These are phyloP conservation scores for Ceratocystis ficicola DNA, from an alignment of 2,329 filamentous ascomycete species.

Conservation along the genomic window DNA sequence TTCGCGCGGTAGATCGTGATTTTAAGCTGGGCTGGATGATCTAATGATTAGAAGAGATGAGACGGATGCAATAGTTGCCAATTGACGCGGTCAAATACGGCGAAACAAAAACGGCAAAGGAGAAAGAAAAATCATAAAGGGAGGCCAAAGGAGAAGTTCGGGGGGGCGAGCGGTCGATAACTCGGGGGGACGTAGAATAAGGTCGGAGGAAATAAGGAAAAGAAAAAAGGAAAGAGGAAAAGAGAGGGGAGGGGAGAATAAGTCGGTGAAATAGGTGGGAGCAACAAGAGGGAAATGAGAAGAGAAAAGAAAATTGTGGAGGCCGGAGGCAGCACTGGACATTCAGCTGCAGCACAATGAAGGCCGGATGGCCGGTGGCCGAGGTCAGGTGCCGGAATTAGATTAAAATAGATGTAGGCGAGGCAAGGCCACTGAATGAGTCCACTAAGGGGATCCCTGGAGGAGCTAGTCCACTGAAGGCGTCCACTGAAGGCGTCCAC, in stretches of 20 bases:
- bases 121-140: no score
- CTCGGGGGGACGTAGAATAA: not conserved
- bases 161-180: not conserved
- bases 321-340: constrained; percentile 20
- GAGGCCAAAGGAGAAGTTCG: no score
- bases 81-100: no score
- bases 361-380: constrained; percentile 23
- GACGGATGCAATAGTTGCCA: no score
- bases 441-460: no score
- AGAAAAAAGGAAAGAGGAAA: not conserved
- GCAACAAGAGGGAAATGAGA: constrained; percentile 11
- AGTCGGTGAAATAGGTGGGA: constrained; percentile 7
- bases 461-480: not conserved
- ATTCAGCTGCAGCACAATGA: constrained; percentile 12
- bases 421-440: not conserved
- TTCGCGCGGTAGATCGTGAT: no score
- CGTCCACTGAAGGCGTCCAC: not conserved
- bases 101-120: no score
- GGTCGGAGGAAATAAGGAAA: not conserved
- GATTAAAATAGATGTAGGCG: constrained; percentile 10
- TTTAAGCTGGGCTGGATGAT: no score
- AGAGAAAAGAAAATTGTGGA: constrained; percentile 20
- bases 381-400: constrained; percentile 22
- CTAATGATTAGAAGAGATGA: not conserved
- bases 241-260: not conserved